Evolutionary conservation across 805 yeast genomes (phyloP), one percentile per base, ranked within the genome.

Genomic region (Starmerella riodocensis): DNA sequence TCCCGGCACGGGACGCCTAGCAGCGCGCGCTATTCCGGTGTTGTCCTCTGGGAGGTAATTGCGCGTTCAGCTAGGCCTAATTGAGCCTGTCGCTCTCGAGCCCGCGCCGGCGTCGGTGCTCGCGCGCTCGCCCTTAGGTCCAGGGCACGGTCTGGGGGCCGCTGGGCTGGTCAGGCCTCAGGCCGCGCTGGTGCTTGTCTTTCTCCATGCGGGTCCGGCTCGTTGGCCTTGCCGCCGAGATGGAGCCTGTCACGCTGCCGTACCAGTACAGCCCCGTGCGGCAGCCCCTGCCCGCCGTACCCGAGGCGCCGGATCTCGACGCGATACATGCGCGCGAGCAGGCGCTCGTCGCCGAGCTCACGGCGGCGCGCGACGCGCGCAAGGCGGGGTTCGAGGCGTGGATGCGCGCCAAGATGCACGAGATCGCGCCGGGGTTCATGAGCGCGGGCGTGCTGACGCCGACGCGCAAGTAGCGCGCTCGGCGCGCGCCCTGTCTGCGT

Each of bases 361-460:
- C 46, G 3, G 31, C 37, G 4, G 54, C 52, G 33, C 63, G 62
- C 3, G 22, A 34, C 9, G 43, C 36, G 13, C 57, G 62, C 5
- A 42, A 42, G 8, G 42, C 46, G 12, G 45, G 45, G 5, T 62
- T 53, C 32, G 36, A 51, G n/a, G 30, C 48, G 5, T 66, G 71
- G 71, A 50, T 50, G 21, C 46, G 50, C 11, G 40, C 43, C 2
- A 48, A 53, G 20, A 41, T 40, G 9, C 40, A 40, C 22, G 32
- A 42, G 16, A 26, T 37, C 14, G 46, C 43, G 14, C 71, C 71
- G 4, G 71, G 71, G 0, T 67, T 66, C 32, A 34, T 36, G 12
- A 36, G 31, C 9, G 14, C 34, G 4, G 14, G 8, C 12, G 30
- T 60, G 22, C 52, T 60, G 11, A 36, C 30, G 16, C 48, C 48